Evolutionary conservation across 495 filamentous ascomycete species (phyloP), one percentile per base, ranked within the genome.

Genomic region (Aspergillus leporis): DNA sequence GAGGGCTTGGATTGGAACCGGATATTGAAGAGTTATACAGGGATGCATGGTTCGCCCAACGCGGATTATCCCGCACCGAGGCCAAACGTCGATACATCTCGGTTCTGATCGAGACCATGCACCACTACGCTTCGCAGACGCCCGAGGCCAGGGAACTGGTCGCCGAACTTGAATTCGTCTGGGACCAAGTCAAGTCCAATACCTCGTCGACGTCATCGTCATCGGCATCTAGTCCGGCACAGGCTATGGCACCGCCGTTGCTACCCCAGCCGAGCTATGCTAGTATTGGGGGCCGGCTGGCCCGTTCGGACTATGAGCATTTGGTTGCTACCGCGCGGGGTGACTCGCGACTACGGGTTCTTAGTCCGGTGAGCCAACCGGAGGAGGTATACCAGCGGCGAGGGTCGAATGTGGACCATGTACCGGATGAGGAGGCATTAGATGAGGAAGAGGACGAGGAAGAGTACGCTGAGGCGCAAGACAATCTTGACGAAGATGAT

Each of bases 111-210:
- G 87, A 93, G 69, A 97, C 93, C 1, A 98, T 98, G 94, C 93
- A 98, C 71, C 80, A 81, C 61, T 97, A 93, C 70, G 94, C 94
- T 40, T 87, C 84, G 28, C 87, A 86, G 58, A 92, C 91, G 13
- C 82, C 89, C 49, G 92, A 97, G 72, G 91, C 90, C 3, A 81
- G 91, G 43, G 91, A 92, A 70, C 80, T 98, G 8, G 91, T 98
- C 36, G 77, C 86, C n/a, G 95, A 98, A 71, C 83, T 98, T 18
- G 94, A 97, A 74, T 98, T 97, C 66, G 92, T 98, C 47, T 98
- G 94, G 94, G 91, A 97, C 62, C 95, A 98, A 69, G 90, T 98
- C 56, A 94, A 93, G 73, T 89, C 83, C 54, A 97, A 96, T 65
- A 82, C 82, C 23, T 76, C 84, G 12, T 12, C 16, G 38, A n/a